A percentile compares a stretch with the other conserved stretches of the same genome.
These are phyloP conservation scores for Vaccinium macrocarpon DNA, from an alignment of 148 eudicot species.

Conservation along the genomic window DNA sequence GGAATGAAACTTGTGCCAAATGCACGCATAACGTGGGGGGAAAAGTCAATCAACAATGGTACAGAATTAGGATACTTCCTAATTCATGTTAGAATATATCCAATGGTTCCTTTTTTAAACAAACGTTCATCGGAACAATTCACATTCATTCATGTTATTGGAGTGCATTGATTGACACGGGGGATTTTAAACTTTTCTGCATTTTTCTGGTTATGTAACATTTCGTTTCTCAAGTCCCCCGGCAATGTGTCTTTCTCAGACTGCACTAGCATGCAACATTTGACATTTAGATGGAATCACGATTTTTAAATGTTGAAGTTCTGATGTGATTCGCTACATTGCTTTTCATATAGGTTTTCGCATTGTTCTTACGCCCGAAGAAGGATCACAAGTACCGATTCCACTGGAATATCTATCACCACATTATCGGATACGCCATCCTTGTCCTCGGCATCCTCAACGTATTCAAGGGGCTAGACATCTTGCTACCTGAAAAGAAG, in stretches of 20 bases:
- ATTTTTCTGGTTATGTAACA: neutral
- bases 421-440: conserved; percentile 67
- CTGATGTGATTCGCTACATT: neutral
- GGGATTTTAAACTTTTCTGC: neutral
- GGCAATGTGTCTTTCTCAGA: neutral
- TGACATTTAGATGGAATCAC: neutral
- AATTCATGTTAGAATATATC: neutral
- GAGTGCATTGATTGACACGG: neutral
- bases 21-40: neutral
- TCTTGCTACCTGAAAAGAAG: conserved; percentile 65
- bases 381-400: conserved; percentile 82
- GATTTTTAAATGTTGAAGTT: neutral
- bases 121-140: neutral
- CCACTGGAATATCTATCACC: conserved; percentile 91
- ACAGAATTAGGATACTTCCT: neutral
- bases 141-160: neutral
- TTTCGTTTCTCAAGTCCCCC: neutral
- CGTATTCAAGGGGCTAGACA: conserved; percentile 81
- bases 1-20: neutral
- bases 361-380: conserved; percentile 77
- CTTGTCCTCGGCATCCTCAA: conserved; percentile 73
- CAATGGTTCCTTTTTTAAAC: neutral
- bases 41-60: neutral
- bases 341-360: conserved; percentile 52
- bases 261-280: neutral